Evolutionary conservation across 345 rosid genomes (phyloP).

Genomic region (Litchi chinensis): DNA sequence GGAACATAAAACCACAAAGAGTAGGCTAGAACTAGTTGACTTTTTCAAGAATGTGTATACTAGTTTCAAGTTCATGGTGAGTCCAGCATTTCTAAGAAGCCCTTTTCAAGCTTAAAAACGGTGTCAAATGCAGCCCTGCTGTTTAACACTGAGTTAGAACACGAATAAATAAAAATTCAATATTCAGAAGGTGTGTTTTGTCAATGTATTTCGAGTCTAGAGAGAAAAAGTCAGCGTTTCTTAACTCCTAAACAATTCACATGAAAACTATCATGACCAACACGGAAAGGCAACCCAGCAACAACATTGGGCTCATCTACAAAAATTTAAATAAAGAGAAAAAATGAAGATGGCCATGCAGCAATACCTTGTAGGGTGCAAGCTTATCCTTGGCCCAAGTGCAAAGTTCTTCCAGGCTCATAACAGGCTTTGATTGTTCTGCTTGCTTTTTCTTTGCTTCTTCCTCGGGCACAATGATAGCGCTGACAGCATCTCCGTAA

Average conservation of each 20-base stretch:
- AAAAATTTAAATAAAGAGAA: not conserved
- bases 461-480: constrained; percentile 64
- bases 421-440: constrained; percentile 50
- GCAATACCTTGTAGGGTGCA: constrained; percentile 93
- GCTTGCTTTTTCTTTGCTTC: constrained; percentile 49
- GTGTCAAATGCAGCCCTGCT: constrained; percentile 2
- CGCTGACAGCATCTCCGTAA: constrained; percentile 81
- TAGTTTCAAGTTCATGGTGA: not conserved
- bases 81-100: no score
- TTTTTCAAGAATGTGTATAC: no score
- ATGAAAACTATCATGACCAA: not conserved
- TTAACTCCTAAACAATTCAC: not conserved
- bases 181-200: constrained; percentile 3
- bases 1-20: not conserved
- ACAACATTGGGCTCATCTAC: not conserved
- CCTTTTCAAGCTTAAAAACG: not conserved
- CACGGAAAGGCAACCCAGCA: not conserved
- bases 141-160: not conserved
- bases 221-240: not conserved
- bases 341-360: constrained; percentile 4
- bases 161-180: not conserved
- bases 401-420: constrained; percentile 76
- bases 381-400: constrained; percentile 92
- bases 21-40: not conserved
- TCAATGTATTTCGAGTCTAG: not conserved